phyloP scores from a whole-genome alignment of 176 grass and related monocot species.

The Phoenix roebelenii region DNA sequence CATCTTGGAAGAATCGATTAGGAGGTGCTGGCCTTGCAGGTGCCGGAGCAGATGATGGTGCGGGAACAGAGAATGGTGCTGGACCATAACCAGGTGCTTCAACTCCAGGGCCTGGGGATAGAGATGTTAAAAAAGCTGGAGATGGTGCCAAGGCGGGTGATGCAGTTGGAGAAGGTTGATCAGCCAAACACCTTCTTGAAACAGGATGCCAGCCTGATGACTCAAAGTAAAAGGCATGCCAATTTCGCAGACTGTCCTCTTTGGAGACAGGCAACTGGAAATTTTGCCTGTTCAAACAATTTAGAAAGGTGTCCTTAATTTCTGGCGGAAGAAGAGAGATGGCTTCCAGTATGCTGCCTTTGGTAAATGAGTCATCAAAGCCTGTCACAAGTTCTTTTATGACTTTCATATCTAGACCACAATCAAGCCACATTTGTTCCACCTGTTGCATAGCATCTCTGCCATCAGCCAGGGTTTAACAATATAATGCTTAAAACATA shows the following conservation, averaged over 20 bases:
- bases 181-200: slow-evolving; percentile 30
- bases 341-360: slow-evolving; percentile 10
- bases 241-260: slow-evolving; percentile 10
- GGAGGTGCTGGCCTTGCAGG: slow-evolving; percentile 5
- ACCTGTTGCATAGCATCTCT: slow-evolving; percentile 30
- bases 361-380: slow-evolving; percentile 33
- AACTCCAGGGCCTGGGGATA: slow-evolving; percentile 10
- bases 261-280: slow-evolving; percentile 14
- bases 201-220: slow-evolving; percentile 12
- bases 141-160: not conserved
- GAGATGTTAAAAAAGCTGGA: slow-evolving; percentile 1
- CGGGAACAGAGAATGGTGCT: slow-evolving; percentile 9
- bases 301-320: slow-evolving; percentile 26
- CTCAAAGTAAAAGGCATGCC: slow-evolving; percentile 33
- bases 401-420: slow-evolving; percentile 35
- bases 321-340: slow-evolving; percentile 24
- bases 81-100: slow-evolving; percentile 13
- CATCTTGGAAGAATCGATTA: slow-evolving; percentile 10
- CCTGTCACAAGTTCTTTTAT: slow-evolving; percentile 36
- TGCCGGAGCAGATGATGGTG: slow-evolving; percentile 8
- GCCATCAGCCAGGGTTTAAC: not conserved
- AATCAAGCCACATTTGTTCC: slow-evolving; percentile 36
- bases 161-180: slow-evolving; percentile 13
- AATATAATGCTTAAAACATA: not conserved
- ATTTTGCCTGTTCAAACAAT: slow-evolving; percentile 42